phyloP scores from a whole-genome alignment of 495 filamentous ascomycete genomes.

The Aspergillus egyptiacus region DNA sequence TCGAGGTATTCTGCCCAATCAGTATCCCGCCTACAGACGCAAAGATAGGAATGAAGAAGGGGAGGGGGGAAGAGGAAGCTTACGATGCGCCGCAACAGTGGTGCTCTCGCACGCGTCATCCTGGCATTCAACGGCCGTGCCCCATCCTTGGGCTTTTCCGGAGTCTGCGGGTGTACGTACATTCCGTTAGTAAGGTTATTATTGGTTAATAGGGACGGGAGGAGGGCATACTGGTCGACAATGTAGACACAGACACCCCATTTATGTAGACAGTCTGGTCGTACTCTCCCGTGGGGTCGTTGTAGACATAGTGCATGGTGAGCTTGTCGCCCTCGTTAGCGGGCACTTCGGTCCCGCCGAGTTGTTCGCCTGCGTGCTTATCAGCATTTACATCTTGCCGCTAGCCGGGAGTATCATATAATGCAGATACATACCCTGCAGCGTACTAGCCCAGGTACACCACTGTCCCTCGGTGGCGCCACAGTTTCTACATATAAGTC shows the following conservation, averaged over 20 bases:
- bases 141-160: too few species aligned
- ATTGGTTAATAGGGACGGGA: too few species aligned
- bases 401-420: too few species aligned
- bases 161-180: too few species aligned
- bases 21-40: neutral
- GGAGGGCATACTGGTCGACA: too few species aligned
- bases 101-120: slow-evolving; percentile 2
- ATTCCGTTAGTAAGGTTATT: too few species aligned
- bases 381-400: too few species aligned
- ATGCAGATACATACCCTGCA: slow-evolving; percentile 17
- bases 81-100: slow-evolving; percentile 19
- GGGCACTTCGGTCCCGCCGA: slow-evolving; percentile 21
- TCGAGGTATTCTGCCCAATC: slow-evolving; percentile 22
- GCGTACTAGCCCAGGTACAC: slow-evolving; percentile 33
- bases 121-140: too few species aligned
- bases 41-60: slow-evolving; percentile 1
- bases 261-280: slow-evolving; percentile 27
- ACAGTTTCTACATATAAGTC: slow-evolving; percentile 21
- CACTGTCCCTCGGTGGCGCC: slow-evolving; percentile 28
- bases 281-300: neutral
- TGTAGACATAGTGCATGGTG: slow-evolving; percentile 22
- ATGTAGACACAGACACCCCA: neutral
- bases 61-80: slow-evolving; percentile 1
- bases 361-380: slow-evolving; percentile 7
- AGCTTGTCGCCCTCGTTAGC: slow-evolving; percentile 20